Base-by-base conservation (phyloP, 2,329 filamentous ascomycete genomes). In the Chaetomium sp. region DNA sequence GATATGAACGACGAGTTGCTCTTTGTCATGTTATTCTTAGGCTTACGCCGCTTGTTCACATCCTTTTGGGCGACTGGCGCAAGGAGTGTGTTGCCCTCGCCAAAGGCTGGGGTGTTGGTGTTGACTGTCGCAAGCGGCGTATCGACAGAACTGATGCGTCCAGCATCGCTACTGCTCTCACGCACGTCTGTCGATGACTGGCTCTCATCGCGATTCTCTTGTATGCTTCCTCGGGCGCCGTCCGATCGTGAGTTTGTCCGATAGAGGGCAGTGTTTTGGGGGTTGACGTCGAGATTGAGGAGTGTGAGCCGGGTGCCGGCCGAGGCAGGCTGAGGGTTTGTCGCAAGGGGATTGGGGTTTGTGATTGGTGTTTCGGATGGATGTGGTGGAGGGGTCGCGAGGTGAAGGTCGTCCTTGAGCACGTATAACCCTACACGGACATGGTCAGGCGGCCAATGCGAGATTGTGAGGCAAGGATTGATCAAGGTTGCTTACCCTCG, bases 1-100 rank as follows among this genome's bases (percentile, higher is more conserved):
- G 92, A 96, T 35, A 99, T 94, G 68, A 96, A 99, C 0, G 92
- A 96, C 8, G 94, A 99, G 71, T 96, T 97, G 74, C 91, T 97
- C 77, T 99, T 99, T 52, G 92, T 86, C 70, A 99, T 94, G 70
- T 95, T 97, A 72, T 92, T 97, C 79, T 97, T 99, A 2, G 94
- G 94, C 71, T 99, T 99, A 67, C 86, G 83, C 69, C 84, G 81
- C 77, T 96, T 96, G 61, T 82, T 84, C 42, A 82, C 79, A 66
- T 91, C 89, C 66, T 89, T 90, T 35, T 79, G 77, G 51, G 80
- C 79, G 14, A 79, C 77, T 3, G 82, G 72, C 9, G 79, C 76
- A 35, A 97, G 77, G 33, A 89, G 79, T 6, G 86, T 80, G 68
- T 96, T 97, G 52, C 88, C 88, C 65, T 94, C 89, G 6, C 92